Base-by-base conservation (phyloP, 345 rosid species). In the Litchi chinensis region DNA sequence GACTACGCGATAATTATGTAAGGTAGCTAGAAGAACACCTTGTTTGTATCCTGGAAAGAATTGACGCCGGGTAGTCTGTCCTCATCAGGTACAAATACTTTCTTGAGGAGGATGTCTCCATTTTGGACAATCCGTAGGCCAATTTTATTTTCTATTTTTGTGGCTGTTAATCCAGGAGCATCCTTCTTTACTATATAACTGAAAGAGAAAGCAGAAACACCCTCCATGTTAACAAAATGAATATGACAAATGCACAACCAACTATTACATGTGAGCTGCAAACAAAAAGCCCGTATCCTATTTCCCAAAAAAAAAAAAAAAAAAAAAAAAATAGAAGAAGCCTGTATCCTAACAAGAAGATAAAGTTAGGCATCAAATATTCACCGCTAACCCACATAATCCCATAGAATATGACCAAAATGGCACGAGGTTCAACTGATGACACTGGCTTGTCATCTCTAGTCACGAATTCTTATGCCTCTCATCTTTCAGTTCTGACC, bases 61-160 rank as follows among this genome's bases (percentile, higher is more conserved):
- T 93, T 92, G 54, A 96, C 86, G 54, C 98, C 98, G 48, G 98
- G 91, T 74, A 96, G 81, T 77, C 92, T 86, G 76, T 96, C 98
- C 84, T 90, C 97, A 75, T 93, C 97, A 26, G 97, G 93, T 72
- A 94, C 92, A 81, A 94, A 94, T 79, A 94, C 98, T 73, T 84
- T 87, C 79, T 87, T 85, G 80, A 96, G 70, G 75, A 90, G 74
- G 73, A 96, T 93, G 86, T 96, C 99, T 80, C 98, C 99, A 86
- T 96, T 96, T 84, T 96, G 98, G 78, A 96, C 99, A 4, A 93
- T 96, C 39, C 98, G 90, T 67, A 96, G 83, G 22, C 98, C 99
- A 79, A 96, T 96, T 89, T 96, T 96, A 76, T 96, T 94, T 66
- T 86, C 90, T n/a, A 96, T 96, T 87, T 96, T 96, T 43, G 93